These are phyloP conservation scores for Solidago caesia DNA, from an alignment of 129 eudicot species.

Conservation along the genomic window DNA sequence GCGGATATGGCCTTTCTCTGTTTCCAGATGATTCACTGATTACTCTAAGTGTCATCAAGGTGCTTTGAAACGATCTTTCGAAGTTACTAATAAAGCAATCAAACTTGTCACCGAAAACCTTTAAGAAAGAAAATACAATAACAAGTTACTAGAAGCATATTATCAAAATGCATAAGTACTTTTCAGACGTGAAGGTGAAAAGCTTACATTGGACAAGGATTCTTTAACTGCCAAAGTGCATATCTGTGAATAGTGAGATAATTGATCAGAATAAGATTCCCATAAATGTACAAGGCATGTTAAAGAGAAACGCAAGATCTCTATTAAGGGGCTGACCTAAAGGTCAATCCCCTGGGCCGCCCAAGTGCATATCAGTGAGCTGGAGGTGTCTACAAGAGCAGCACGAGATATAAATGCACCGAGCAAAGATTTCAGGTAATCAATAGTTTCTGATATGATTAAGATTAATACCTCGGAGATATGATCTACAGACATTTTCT, in stretches of 20 bases:
- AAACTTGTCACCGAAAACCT: conserved; percentile 79
- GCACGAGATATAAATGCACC: conserved; percentile 27
- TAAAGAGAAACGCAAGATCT: not conserved
- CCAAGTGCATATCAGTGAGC: not conserved
- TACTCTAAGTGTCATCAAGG: conserved; percentile 72
- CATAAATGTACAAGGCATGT: not conserved
- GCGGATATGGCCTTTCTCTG: conserved; percentile 26
- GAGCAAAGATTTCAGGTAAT: not conserved
- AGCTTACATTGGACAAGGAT: conserved; percentile 73
- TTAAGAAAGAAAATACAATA: conserved; percentile 4
- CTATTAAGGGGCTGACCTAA: not conserved
- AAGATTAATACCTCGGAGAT: conserved; percentile 59
- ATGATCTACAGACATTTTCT: conserved; percentile 57
- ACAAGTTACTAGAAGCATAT: conserved; percentile 12
- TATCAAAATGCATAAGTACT: not conserved
- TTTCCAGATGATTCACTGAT: conserved; percentile 49
- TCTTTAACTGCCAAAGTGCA: conserved; percentile 83
- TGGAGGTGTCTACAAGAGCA: conserved; percentile 30
- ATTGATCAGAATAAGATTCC: conserved; percentile 9
- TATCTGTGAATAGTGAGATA: conserved; percentile 47
- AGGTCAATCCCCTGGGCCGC: conserved; percentile 4
- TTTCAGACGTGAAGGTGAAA: conserved; percentile 14
- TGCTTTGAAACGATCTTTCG: conserved; percentile 80
- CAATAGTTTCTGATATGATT: not conserved
- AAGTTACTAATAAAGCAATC: conserved; percentile 72